Evolutionary conservation across 2,329 filamentous ascomycete genomes (phyloP).

Genomic region (Juglanconis oblonga): DNA sequence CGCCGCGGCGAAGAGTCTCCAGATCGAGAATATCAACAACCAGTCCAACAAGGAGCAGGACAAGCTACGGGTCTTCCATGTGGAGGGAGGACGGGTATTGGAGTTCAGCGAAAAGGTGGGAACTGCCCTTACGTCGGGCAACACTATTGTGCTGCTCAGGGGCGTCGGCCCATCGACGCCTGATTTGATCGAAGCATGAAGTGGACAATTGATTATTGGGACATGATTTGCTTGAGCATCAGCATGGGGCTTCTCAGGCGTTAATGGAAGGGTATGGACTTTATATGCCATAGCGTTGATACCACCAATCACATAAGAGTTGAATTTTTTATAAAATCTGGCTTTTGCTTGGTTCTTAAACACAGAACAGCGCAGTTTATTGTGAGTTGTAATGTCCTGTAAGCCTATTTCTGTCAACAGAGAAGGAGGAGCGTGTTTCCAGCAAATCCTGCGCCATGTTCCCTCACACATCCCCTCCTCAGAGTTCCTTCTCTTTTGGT

Average conservation of each 20-base stretch:
- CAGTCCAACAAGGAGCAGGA: constrained; percentile 72
- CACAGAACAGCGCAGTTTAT: too few relatives aligned
- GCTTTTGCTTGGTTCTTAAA: too few relatives aligned
- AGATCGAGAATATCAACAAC: constrained; percentile 84
- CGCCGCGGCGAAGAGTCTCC: constrained; percentile 70
- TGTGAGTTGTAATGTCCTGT: background rate
- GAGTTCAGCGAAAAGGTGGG: constrained; percentile 89
- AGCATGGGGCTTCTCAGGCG: constrained; percentile 5
- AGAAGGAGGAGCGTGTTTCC: constrained; percentile 5
- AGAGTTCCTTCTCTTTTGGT: constrained; percentile 46
- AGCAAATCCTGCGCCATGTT: background rate
- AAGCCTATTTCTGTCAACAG: background rate
- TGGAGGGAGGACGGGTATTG: constrained; percentile 81
- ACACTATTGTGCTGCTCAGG: constrained; percentile 84
- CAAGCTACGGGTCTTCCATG: constrained; percentile 83
- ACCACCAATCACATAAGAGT: background rate
- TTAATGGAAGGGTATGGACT: background rate
- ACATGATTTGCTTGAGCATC: background rate
- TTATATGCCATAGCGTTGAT: background rate
- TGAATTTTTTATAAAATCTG: background rate
- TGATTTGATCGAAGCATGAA: constrained; percentile 62
- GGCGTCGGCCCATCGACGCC: constrained; percentile 74
- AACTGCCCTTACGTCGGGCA: constrained; percentile 69
- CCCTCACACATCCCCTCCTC: constrained; percentile 13
- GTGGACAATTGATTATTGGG: background rate